These are phyloP conservation scores for Nematocida ausubeli DNA, from an alignment of 371 early-diverging fungal species.

Conservation along the genomic window DNA sequence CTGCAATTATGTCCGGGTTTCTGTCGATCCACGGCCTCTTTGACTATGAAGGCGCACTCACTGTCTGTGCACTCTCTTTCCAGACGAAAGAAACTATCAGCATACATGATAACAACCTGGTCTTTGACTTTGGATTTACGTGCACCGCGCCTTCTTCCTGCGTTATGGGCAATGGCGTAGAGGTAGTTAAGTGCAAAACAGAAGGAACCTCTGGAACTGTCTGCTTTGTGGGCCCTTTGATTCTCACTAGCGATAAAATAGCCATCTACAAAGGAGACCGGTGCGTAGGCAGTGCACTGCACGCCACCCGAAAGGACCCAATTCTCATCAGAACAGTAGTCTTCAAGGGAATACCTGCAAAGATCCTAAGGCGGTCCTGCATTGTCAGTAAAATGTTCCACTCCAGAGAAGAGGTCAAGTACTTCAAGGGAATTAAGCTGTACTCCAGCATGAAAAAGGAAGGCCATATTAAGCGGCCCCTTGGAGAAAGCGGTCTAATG, in stretches of 20 bases:
- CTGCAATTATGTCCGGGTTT: constrained; percentile 1
- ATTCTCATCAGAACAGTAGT: constrained; percentile 58
- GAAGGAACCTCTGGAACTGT: constrained; percentile 56
- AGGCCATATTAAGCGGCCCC: constrained; percentile 65
- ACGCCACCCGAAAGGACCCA: constrained; percentile 55
- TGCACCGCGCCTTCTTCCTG: neutral
- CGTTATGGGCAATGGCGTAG: constrained; percentile 51
- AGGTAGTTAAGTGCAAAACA: constrained; percentile 52
- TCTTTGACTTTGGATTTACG: constrained; percentile 31
- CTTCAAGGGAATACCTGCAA: constrained; percentile 62
- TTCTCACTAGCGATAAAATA: constrained; percentile 50
- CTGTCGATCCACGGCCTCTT: constrained; percentile 27
- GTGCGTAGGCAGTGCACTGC: constrained; percentile 13
- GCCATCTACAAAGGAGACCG: constrained; percentile 10
- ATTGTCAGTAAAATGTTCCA: constrained; percentile 66
- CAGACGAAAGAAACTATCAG: neutral
- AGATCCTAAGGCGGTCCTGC: constrained; percentile 60
- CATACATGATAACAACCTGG: neutral
- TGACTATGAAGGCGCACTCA: constrained; percentile 49
- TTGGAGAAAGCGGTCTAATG: constrained; percentile 66
- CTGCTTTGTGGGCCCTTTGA: constrained; percentile 61
- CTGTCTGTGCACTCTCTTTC: constrained; percentile 37
- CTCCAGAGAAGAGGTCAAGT: constrained; percentile 64
- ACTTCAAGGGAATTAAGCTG: constrained; percentile 63
- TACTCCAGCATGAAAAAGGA: constrained; percentile 54